phyloP scores from a whole-genome alignment of 495 filamentous ascomycete species.

The Penicillium crystallinum region DNA sequence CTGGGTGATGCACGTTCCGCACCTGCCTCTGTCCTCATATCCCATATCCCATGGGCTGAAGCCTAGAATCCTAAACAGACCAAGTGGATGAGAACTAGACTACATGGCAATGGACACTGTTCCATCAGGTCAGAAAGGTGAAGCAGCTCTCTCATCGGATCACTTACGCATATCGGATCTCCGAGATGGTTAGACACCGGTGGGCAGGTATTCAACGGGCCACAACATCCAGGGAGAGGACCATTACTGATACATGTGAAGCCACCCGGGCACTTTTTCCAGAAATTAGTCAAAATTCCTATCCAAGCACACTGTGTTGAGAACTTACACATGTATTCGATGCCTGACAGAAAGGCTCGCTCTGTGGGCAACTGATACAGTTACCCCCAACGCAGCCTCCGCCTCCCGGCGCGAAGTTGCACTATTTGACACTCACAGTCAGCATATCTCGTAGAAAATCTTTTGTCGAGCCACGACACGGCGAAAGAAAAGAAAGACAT shows the following conservation, averaged over 20 bases:
- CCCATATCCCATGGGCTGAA: neutral
- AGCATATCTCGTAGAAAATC: too few species aligned
- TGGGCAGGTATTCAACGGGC: slow-evolving; percentile 11
- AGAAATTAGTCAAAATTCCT: neutral
- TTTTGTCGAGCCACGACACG: too few species aligned
- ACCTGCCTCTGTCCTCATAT: too few species aligned
- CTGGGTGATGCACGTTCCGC: too few species aligned
- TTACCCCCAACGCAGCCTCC: slow-evolving; percentile 11
- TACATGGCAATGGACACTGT: slow-evolving; percentile 14
- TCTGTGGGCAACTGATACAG: slow-evolving; percentile 10
- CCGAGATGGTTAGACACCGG: slow-evolving; percentile 11
- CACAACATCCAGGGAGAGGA: slow-evolving; percentile 17
- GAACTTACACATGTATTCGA: slow-evolving; percentile 18
- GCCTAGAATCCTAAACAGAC: slow-evolving; percentile 9
- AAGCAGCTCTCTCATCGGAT: neutral
- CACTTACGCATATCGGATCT: slow-evolving; percentile 20
- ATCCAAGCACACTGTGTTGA: too few species aligned
- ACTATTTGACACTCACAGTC: slow-evolving; percentile 3
- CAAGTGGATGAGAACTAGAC: neutral
- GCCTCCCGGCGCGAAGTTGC: slow-evolving; percentile 11
- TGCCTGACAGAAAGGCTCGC: slow-evolving; percentile 8
- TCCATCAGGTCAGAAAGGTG: neutral
- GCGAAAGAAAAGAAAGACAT: neutral
- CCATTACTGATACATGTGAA: slow-evolving; percentile 13
- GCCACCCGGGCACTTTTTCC: slow-evolving; percentile 11